Conservation (phyloP, 2,329 filamentous ascomycete species). For the Botrytis elliptica region DNA sequence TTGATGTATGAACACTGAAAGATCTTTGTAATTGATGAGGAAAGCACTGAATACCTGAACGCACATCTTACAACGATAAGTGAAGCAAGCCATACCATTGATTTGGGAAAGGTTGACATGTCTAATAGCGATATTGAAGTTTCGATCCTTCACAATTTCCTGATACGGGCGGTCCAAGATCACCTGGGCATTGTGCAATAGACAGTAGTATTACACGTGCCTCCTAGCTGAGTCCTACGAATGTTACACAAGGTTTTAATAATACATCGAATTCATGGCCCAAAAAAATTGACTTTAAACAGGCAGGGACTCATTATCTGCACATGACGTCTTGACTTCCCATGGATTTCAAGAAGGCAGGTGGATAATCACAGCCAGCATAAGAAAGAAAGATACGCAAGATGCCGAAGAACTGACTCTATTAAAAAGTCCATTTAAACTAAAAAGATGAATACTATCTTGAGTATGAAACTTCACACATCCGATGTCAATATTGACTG, state of each 20-base stretch:
- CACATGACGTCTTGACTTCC: not conserved
- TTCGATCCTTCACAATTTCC: not conserved
- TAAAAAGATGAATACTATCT: conserved; percentile 23
- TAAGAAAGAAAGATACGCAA: not conserved
- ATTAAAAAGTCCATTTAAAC: conserved; percentile 21
- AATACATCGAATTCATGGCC: not conserved
- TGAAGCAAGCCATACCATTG: not conserved
- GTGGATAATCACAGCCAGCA: not conserved
- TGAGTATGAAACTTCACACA: conserved; percentile 22
- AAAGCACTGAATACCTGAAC: too few species aligned
- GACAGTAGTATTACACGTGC: not conserved
- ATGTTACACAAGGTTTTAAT: not conserved
- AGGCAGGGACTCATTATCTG: not conserved
- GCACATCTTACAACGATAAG: not conserved
- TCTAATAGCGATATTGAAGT: not conserved
- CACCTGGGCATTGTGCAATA: not conserved
- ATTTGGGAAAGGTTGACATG: not conserved
- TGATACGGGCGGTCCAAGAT: not conserved
- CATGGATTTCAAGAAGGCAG: not conserved
- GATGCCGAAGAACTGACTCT: conserved; percentile 21
- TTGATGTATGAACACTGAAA: not conserved
- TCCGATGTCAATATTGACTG: not conserved
- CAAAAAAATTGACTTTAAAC: not conserved
- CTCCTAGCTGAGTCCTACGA: too few species aligned
- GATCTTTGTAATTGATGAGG: not conserved